Conservation (phyloP, 495 filamentous ascomycete species). For the Xanthoparmelia taractica region DNA sequence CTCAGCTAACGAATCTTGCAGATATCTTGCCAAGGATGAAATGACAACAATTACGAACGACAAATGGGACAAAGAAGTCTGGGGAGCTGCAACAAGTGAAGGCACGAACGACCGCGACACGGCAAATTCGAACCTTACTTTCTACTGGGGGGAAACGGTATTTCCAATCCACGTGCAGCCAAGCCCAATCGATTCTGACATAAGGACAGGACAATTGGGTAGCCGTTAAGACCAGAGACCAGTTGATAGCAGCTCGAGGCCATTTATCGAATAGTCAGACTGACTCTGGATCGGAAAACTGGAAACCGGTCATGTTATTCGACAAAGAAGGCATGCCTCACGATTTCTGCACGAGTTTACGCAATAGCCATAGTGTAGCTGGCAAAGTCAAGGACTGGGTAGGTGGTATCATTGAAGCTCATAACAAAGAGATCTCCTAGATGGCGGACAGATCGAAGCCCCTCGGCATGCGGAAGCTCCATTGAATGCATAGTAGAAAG, state of each 20-base stretch:
- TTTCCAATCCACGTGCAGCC: neutral
- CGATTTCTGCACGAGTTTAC: slow-evolving; percentile 60
- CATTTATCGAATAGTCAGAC: slow-evolving; percentile 14
- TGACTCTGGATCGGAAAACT: slow-evolving; percentile 25
- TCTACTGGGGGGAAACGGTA: slow-evolving; percentile 63
- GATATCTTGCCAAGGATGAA: slow-evolving; percentile 64
- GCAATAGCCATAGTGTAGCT: slow-evolving; percentile 29
- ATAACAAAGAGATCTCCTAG: slow-evolving; percentile 16
- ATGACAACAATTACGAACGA: slow-evolving; percentile 69
- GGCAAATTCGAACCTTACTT: slow-evolving; percentile 51
- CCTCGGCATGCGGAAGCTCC: slow-evolving; percentile 4
- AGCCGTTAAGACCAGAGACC: slow-evolving; percentile 63
- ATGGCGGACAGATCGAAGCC: neutral
- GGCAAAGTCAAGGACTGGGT: slow-evolving; percentile 24
- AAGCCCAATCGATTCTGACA: neutral
- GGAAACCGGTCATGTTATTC: slow-evolving; percentile 61
- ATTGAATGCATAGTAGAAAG: neutral
- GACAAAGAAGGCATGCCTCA: slow-evolving; percentile 68
- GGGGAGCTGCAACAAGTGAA: slow-evolving; percentile 53
- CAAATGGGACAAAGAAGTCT: slow-evolving; percentile 71
- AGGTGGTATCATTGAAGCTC: slow-evolving; percentile 21
- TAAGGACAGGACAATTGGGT: slow-evolving; percentile 68
- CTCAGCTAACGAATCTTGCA: slow-evolving; percentile 23
- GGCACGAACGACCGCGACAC: slow-evolving; percentile 27
- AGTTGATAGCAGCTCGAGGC: slow-evolving; percentile 53